Conservation (phyloP, 257 asterid genomes). For the Scutellaria galericulata region DNA sequence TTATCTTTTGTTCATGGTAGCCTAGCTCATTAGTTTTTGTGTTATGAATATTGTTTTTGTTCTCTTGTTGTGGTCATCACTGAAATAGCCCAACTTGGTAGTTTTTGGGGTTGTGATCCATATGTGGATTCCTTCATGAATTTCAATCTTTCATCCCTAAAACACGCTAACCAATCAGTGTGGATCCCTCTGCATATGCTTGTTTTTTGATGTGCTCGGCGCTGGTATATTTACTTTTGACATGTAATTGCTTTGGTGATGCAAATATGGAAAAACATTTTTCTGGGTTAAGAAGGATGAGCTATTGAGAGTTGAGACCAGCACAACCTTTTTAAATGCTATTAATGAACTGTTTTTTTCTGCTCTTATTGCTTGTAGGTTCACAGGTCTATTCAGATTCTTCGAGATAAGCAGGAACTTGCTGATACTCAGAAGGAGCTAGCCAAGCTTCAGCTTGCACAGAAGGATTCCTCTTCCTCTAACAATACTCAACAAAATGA, state of each 20-base stretch:
- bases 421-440: conserved; percentile 91
- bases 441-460: conserved; percentile 86
- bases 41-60: not conserved
- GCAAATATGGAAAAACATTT: too few relatives aligned
- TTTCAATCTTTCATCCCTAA: too few relatives aligned
- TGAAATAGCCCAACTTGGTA: not conserved
- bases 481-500: conserved; percentile 59
- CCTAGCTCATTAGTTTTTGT: too few relatives aligned
- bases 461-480: conserved; percentile 66
- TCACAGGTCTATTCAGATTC: conserved; percentile 89
- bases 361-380: conserved; percentile 55
- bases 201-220: too few relatives aligned
- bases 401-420: conserved; percentile 96
- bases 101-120: not conserved
- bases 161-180: too few relatives aligned
- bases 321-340: not conserved
- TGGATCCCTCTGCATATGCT: too few relatives aligned
- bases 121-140: not conserved
- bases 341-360: not conserved
- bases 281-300: not conserved
- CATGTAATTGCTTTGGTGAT: too few relatives aligned
- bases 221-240: too few relatives aligned
- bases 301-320: too few relatives aligned
- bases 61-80: not conserved
- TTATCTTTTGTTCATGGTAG: too few relatives aligned